Evolutionary conservation across 73 alveolate species (phyloP).

Genomic region (Paramecium primaurelia): DNA sequence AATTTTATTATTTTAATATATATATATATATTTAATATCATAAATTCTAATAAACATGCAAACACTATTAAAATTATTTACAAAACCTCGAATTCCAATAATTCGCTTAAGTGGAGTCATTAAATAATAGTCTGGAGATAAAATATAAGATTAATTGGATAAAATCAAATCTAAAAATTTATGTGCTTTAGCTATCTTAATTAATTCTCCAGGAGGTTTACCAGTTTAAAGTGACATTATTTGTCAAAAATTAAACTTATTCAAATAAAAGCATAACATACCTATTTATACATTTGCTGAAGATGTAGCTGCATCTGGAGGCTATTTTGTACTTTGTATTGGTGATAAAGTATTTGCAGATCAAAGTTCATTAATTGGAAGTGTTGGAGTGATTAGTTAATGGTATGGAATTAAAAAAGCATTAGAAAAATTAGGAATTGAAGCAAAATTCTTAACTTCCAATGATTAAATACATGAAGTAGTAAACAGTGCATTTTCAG

Average conservation of each 20-base stretch:
- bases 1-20: not conserved
- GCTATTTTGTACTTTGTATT: constrained; percentile 57
- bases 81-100: not conserved
- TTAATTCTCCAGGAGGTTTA: constrained; percentile 62
- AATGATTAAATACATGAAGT: not conserved
- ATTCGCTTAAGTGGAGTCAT: constrained; percentile 13
- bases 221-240: constrained; percentile 17
- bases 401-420: constrained; percentile 24
- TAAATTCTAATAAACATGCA: not conserved
- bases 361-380: constrained; percentile 46
- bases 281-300: constrained; percentile 69
- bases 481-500: not conserved
- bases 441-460: constrained; percentile 34
- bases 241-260: not conserved
- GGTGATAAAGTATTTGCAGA: constrained; percentile 65
- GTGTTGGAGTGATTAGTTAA: constrained; percentile 22
- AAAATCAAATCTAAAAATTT: not conserved
- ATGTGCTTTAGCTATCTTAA: constrained; percentile 59
- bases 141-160: not conserved
- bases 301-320: constrained; percentile 70
- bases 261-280: constrained; percentile 9
- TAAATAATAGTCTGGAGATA: not conserved
- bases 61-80: not conserved
- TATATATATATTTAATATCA: not conserved
- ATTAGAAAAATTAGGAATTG: constrained; percentile 46